Conservation (phyloP, 495 filamentous ascomycete genomes). For the Penicillium pulvis region DNA sequence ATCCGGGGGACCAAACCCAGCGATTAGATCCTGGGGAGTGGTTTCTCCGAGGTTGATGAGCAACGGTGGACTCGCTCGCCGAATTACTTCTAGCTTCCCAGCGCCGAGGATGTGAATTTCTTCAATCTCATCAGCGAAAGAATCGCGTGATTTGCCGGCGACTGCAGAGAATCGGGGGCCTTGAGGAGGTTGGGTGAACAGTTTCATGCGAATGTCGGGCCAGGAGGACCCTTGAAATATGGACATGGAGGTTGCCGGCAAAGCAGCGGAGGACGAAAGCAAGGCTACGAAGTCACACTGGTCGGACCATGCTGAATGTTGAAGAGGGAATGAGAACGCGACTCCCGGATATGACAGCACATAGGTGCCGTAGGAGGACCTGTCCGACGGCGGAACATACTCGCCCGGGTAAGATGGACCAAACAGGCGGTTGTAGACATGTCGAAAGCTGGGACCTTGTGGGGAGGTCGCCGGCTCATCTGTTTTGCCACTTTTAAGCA, state of each 20-base stretch:
- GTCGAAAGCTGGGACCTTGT: slow-evolving; percentile 78
- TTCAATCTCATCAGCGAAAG: slow-evolving; percentile 77
- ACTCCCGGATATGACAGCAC: slow-evolving; percentile 92
- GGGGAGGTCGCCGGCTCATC: slow-evolving; percentile 39
- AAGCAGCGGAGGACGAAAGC: slow-evolving; percentile 74
- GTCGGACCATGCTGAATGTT: slow-evolving; percentile 72
- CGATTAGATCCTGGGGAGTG: slow-evolving; percentile 84
- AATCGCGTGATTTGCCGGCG: slow-evolving; percentile 62
- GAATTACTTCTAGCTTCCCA: slow-evolving; percentile 74
- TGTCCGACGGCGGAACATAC: slow-evolving; percentile 64
- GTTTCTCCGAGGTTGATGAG: slow-evolving; percentile 77
- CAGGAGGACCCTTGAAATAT: slow-evolving; percentile 88
- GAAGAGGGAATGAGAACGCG: slow-evolving; percentile 85
- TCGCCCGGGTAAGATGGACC: slow-evolving; percentile 92
- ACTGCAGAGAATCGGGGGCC: slow-evolving; percentile 62
- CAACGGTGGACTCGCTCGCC: slow-evolving; percentile 60
- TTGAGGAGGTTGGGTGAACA: slow-evolving; percentile 74
- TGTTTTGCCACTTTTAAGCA: slow-evolving; percentile 63
- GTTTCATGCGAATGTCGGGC: slow-evolving; percentile 71
- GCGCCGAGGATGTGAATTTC: slow-evolving; percentile 71
- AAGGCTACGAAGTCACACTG: slow-evolving; percentile 84
- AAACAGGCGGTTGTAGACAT: slow-evolving; percentile 88
- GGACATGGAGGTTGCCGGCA: slow-evolving; percentile 77
- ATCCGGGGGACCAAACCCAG: slow-evolving; percentile 91
- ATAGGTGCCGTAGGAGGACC: slow-evolving; percentile 66